These are phyloP conservation scores for Diaporthe aspalathi DNA, from an alignment of 2,329 filamentous ascomycete species.

Conservation along the genomic window DNA sequence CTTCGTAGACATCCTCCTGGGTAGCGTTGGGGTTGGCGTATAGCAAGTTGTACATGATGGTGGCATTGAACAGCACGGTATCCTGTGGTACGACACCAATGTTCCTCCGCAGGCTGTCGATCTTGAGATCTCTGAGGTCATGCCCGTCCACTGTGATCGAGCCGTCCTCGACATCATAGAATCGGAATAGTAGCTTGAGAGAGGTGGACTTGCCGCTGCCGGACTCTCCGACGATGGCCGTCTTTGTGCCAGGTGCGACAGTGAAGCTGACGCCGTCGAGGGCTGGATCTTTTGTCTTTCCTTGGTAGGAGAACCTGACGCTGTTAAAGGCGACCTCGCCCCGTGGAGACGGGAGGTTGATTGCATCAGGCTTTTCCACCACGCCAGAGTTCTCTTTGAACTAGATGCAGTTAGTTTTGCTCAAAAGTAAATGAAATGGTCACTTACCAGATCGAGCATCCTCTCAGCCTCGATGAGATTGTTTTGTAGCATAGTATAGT, in stretches of 20 bases:
- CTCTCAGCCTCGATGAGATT: slow-evolving; percentile 60
- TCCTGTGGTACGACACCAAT: slow-evolving; percentile 98
- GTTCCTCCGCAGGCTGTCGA: slow-evolving; percentile 84
- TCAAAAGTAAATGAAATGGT: rapidly evolving
- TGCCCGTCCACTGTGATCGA: slow-evolving; percentile 59
- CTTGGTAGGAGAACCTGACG: slow-evolving; percentile 58
- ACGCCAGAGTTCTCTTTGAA: slow-evolving; percentile 58
- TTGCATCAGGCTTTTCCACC: slow-evolving; percentile 55
- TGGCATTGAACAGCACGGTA: slow-evolving; percentile 93
- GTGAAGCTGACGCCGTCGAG: slow-evolving; percentile 56
- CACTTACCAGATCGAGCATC: slow-evolving; percentile 52
- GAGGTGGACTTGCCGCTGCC: slow-evolving; percentile 62
- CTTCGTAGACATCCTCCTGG: slow-evolving; percentile 83
- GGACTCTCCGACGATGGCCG: slow-evolving; percentile 59
- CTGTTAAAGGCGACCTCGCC: slow-evolving; percentile 56
- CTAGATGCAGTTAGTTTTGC: slow-evolving; percentile 9
- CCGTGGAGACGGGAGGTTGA: slow-evolving; percentile 45
- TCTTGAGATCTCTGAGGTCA: slow-evolving; percentile 83
- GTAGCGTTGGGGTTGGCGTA: slow-evolving; percentile 87
- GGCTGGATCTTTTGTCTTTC: slow-evolving; percentile 50
- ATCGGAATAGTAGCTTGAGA: slow-evolving; percentile 62
- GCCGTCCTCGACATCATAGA: slow-evolving; percentile 61
- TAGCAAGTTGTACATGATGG: slow-evolving; percentile 92
- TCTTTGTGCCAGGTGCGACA: slow-evolving; percentile 57
- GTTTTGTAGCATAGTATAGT: slow-evolving; percentile 59